Conservation (phyloP, 495 filamentous ascomycete species). For the Articulospora tetracladia region DNA sequence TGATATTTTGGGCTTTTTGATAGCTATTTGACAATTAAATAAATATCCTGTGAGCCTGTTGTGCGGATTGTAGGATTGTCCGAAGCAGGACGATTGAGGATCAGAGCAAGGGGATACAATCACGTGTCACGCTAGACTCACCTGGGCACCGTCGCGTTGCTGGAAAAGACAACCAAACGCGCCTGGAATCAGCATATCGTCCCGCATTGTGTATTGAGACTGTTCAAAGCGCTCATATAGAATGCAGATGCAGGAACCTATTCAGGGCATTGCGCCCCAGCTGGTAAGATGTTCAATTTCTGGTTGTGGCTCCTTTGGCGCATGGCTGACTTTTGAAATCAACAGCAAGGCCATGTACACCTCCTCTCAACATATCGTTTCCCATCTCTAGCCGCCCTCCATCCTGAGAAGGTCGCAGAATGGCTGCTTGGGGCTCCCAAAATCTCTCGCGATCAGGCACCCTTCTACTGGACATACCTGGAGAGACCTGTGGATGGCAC, state of each 20-base stretch:
- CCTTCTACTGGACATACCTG: constrained; percentile 91
- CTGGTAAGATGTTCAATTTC: constrained; percentile 45
- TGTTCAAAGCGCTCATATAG: background rate
- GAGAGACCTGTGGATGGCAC: constrained; percentile 76
- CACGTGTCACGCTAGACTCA: background rate
- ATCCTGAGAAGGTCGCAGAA: constrained; percentile 65
- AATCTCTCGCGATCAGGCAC: constrained; percentile 67
- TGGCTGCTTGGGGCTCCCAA: constrained; percentile 77
- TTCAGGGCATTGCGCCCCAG: constrained; percentile 55
- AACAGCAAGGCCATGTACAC: constrained; percentile 82
- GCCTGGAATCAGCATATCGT: background rate
- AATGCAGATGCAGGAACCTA: constrained; percentile 57
- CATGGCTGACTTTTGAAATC: background rate
- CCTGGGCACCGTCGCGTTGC: background rate
- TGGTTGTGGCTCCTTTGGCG: background rate
- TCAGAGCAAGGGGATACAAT: background rate
- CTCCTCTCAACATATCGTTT: constrained; percentile 74
- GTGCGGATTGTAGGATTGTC: too few species aligned
- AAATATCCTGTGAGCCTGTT: too few species aligned
- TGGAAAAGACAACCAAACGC: background rate
- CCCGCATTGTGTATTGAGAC: background rate
- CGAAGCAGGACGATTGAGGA: too few species aligned
- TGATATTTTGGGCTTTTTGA: too few species aligned
- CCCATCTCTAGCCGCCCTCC: constrained; percentile 60
- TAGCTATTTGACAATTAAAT: too few species aligned